Evolutionary conservation across 257 asterid species (phyloP).

Genomic region (Knoxia roxburghii): DNA sequence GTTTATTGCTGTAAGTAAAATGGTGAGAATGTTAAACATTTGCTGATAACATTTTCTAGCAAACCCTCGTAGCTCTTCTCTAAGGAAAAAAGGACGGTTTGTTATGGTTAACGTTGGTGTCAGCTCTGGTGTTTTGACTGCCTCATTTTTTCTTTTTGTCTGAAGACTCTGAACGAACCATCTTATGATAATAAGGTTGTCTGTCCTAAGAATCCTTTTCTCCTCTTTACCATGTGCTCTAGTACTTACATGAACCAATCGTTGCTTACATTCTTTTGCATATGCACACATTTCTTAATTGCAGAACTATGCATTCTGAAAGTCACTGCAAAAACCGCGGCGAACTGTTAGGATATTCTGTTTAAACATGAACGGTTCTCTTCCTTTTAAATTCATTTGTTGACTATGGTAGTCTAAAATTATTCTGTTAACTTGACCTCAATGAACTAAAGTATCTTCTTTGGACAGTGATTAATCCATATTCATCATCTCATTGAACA

Average conservation of each 20-base stretch:
- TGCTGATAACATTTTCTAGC: background rate
- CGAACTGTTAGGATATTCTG: slow-evolving; percentile 12
- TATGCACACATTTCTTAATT: background rate
- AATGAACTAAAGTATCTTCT: background rate
- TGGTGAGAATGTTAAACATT: background rate
- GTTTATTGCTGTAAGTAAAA: background rate
- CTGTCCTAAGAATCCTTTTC: background rate
- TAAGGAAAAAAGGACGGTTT: background rate
- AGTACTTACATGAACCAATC: background rate
- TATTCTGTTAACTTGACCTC: slow-evolving; percentile 4
- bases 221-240: slow-evolving; percentile 8
- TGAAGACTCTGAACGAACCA: slow-evolving; percentile 1
- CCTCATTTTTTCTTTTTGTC: background rate
- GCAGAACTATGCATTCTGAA: slow-evolving; percentile 5
- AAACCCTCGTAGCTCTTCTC: background rate
- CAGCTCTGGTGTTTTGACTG: slow-evolving; percentile 12
- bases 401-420: background rate
- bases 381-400: background rate
- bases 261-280: slow-evolving; percentile 7
- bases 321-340: slow-evolving; percentile 16
- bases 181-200: background rate
- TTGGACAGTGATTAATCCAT: background rate
- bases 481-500: background rate
- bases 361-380: background rate
- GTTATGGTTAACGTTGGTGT: background rate